phyloP scores from a whole-genome alignment of 2,329 filamentous ascomycete genomes.

The Aurifilum marmelostoma region DNA sequence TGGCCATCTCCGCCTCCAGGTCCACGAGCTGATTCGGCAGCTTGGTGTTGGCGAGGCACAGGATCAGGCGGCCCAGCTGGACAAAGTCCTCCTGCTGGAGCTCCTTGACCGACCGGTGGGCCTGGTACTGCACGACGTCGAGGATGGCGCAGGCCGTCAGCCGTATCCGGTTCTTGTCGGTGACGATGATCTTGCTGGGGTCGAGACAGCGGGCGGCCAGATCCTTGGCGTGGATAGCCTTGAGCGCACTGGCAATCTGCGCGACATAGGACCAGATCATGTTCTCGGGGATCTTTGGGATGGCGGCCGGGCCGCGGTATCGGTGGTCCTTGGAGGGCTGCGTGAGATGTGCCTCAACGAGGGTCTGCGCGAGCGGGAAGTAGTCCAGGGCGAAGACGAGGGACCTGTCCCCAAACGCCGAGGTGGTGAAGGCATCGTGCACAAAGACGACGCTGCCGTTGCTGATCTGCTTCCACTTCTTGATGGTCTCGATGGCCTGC shows the following conservation, averaged over 20 bases:
- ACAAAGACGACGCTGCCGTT: constrained; percentile 83
- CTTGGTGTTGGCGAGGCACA: constrained; percentile 79
- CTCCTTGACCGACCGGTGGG: constrained; percentile 68
- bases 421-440: constrained; percentile 90
- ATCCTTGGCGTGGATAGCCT: constrained; percentile 78
- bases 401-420: constrained; percentile 92
- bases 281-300: constrained; percentile 67
- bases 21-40: constrained; percentile 56
- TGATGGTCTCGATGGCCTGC: constrained; percentile 81
- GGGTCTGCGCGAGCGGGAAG: constrained; percentile 85
- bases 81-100: constrained; percentile 86
- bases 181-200: constrained; percentile 85
- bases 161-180: constrained; percentile 86
- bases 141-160: constrained; percentile 86
- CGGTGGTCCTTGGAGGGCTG: constrained; percentile 45
- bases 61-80: constrained; percentile 80
- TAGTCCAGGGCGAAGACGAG: constrained; percentile 94
- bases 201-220: constrained; percentile 87
- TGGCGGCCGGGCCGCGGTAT: constrained; percentile 41
- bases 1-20: constrained; percentile 54
- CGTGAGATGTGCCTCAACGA: constrained; percentile 78
- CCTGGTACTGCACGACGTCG: constrained; percentile 85
- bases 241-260: constrained; percentile 86
- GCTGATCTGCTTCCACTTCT: constrained; percentile 85
- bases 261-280: constrained; percentile 90